phyloP scores from a whole-genome alignment of 2,329 filamentous ascomycete species.

The Epichloe glyceriae region DNA sequence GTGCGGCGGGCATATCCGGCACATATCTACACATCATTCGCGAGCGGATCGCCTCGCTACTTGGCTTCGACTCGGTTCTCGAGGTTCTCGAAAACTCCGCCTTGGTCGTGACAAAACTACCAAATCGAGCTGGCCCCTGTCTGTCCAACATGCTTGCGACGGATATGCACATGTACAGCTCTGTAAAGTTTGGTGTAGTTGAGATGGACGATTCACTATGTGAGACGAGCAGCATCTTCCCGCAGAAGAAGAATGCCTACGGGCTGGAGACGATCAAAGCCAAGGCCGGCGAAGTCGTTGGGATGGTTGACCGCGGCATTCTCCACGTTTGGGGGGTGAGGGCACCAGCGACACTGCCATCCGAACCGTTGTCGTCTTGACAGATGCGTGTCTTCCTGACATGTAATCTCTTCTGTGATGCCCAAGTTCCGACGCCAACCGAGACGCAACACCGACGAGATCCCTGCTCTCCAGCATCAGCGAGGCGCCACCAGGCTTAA shows the following conservation, averaged over 20 bases:
- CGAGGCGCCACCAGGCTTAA: no score
- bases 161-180: constrained; percentile 6
- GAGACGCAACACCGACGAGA: no score
- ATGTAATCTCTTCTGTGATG: no score
- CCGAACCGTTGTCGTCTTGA: background rate
- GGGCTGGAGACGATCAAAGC: constrained; percentile 7
- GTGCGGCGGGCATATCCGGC: constrained; percentile 3
- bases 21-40: constrained; percentile 4
- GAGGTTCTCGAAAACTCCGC: constrained; percentile 3
- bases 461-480: no score
- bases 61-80: constrained; percentile 2
- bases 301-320: constrained; percentile 5
- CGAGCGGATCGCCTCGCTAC: constrained; percentile 1
- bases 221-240: constrained; percentile 7
- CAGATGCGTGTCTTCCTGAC: background rate
- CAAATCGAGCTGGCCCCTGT: constrained; percentile 2
- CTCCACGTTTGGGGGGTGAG: constrained; percentile 1
- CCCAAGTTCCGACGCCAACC: no score
- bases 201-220: constrained; percentile 5
- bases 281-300: constrained; percentile 6
- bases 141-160: background rate
- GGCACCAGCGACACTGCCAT: constrained; percentile 2
- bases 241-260: constrained; percentile 8
- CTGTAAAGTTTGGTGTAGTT: constrained; percentile 5
- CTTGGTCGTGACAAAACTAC: constrained; percentile 4